phyloP scores from a whole-genome alignment of 345 rosid genomes.

The Eutrema japonicum region DNA sequence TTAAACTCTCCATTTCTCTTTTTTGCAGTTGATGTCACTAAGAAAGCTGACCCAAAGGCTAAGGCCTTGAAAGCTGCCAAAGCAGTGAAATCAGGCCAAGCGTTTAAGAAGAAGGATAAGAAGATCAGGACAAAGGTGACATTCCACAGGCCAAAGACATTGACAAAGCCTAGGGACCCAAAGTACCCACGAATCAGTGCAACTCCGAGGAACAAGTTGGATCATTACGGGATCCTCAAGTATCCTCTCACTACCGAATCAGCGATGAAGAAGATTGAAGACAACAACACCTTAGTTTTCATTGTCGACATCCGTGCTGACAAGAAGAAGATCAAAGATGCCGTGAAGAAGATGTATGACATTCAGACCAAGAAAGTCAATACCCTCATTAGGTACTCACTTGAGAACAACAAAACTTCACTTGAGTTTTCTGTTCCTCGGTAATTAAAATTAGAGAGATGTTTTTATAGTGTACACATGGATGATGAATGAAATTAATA shows the following conservation, averaged over 20 bases:
- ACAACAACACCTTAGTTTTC: conserved; percentile 66
- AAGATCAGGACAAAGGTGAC: conserved; percentile 47
- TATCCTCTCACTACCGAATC: conserved; percentile 69
- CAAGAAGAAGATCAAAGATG: conserved; percentile 72
- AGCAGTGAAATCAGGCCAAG: conserved; percentile 63
- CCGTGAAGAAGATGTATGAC: conserved; percentile 69
- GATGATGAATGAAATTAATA: background rate
- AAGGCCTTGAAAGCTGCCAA: conserved; percentile 67
- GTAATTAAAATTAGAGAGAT: background rate
- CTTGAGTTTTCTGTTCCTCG: background rate
- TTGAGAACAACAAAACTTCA: background rate
- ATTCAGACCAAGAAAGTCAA: conserved; percentile 70
- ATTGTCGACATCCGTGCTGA: conserved; percentile 67
- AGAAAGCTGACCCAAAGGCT: conserved; percentile 59
- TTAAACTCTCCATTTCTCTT: background rate
- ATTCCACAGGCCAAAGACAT: conserved; percentile 49
- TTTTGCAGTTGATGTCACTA: conserved; percentile 44
- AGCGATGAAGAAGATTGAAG: conserved; percentile 74
- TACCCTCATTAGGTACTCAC: conserved; percentile 62
- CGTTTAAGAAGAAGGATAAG: conserved; percentile 48
- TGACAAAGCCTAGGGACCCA: conserved; percentile 36
- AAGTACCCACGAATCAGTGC: conserved; percentile 43
- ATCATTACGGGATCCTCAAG: conserved; percentile 58
- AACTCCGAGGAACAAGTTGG: conserved; percentile 45
- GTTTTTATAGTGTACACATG: background rate